phyloP scores from a whole-genome alignment of 148 eudicot species.

The Cornus suecica region DNA sequence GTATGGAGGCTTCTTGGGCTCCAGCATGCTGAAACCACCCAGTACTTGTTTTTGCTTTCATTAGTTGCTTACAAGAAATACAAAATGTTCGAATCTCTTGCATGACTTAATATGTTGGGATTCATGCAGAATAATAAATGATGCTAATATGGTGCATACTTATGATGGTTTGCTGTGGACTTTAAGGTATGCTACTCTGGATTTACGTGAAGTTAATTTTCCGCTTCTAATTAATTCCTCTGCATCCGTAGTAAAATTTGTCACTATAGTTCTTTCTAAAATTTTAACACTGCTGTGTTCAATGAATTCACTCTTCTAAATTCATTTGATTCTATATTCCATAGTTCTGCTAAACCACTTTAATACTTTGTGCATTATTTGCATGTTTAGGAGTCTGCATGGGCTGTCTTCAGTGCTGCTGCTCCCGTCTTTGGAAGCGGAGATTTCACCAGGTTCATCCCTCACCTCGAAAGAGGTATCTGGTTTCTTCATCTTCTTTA shows the following conservation, averaged over 20 bases:
- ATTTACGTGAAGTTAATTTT: background rate
- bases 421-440: conserved; percentile 29
- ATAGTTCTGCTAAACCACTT: background rate
- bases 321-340: background rate
- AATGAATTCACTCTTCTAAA: background rate
- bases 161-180: conserved; percentile 91
- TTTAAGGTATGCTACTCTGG: conserved; percentile 54
- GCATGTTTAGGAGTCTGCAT: conserved; percentile 66
- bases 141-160: conserved; percentile 65
- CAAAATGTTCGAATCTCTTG: background rate
- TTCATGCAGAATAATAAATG: conserved; percentile 60
- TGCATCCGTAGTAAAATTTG: conserved; percentile 1
- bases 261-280: background rate
- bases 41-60: background rate
- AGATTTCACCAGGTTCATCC: conserved; percentile 34
- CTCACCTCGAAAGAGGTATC: conserved; percentile 52
- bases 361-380: background rate
- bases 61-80: background rate
- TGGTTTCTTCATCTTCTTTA: background rate
- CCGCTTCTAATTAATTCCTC: background rate
- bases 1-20: background rate
- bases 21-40: background rate
- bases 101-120: conserved; percentile 3
- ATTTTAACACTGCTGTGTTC: conserved; percentile 1
- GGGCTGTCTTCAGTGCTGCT: conserved; percentile 53